These are phyloP conservation scores for Salix dunnii DNA, from an alignment of 345 rosid genomes.

Conservation along the genomic window DNA sequence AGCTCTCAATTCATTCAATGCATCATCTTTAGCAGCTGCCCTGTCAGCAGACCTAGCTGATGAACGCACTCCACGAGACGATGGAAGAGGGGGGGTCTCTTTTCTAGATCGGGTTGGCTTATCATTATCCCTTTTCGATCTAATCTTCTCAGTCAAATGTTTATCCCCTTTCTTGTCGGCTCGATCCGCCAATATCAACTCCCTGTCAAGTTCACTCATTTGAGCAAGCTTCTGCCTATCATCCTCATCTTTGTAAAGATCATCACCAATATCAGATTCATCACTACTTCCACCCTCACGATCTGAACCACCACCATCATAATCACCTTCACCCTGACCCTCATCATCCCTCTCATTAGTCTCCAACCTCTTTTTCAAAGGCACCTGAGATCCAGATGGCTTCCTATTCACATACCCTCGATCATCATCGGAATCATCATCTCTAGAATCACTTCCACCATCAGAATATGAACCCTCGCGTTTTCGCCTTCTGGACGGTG, in stretches of 20 bases:
- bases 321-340: slow-evolving; percentile 64
- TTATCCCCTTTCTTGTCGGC: slow-evolving; percentile 93
- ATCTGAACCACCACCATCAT: slow-evolving; percentile 53
- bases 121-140: slow-evolving; percentile 74
- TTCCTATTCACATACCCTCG: slow-evolving; percentile 69
- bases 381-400: slow-evolving; percentile 92
- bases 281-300: slow-evolving; percentile 72
- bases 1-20: slow-evolving; percentile 81
- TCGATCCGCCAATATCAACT: slow-evolving; percentile 80
- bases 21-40: slow-evolving; percentile 93
- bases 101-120: slow-evolving; percentile 54
- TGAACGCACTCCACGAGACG: slow-evolving; percentile 68
- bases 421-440: slow-evolving; percentile 74
- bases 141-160: slow-evolving; percentile 71
- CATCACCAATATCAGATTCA: slow-evolving; percentile 86
- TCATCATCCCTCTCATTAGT: slow-evolving; percentile 76
- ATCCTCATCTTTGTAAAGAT: slow-evolving; percentile 84
- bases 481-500: slow-evolving; percentile 55
- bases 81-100: slow-evolving; percentile 57
- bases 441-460: slow-evolving; percentile 86
- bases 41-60: slow-evolving; percentile 93
- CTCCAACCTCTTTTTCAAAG: slow-evolving; percentile 84
- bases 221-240: slow-evolving; percentile 70
- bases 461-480: slow-evolving; percentile 82
- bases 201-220: slow-evolving; percentile 86